Percentiles rank a stretch among this genome's conserved stretches.
Evolutionary conservation across 495 filamentous ascomycete species (phyloP).

Genomic region (Penicillium antarcticum): DNA sequence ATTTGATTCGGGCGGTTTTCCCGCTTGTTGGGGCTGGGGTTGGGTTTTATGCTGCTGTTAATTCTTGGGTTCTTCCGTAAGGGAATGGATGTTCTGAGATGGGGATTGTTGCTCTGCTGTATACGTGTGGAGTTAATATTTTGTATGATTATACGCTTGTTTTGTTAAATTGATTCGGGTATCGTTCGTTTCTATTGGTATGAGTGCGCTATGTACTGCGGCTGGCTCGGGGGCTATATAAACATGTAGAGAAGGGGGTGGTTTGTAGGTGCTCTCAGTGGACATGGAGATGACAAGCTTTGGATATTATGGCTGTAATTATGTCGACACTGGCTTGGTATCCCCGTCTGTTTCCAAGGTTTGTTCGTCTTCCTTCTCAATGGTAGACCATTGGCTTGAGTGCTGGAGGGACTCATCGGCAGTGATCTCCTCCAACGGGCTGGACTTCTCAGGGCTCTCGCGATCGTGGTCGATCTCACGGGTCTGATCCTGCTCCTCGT

Average conservation of each 20-base stretch:
- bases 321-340: not conserved
- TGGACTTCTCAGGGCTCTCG: constrained; percentile 12
- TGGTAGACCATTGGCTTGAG: constrained; percentile 36
- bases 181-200: constrained; percentile 3
- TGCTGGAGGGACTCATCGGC: constrained; percentile 34
- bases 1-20: constrained; percentile 15
- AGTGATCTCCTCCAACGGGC: constrained; percentile 27
- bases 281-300: not conserved
- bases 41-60: constrained; percentile 19
- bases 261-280: not conserved
- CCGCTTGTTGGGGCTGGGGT: constrained; percentile 19
- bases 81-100: too few relatives aligned
- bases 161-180: not conserved
- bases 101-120: not conserved
- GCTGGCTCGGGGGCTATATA: not conserved
- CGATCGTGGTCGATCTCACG: constrained; percentile 9
- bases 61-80: not conserved
- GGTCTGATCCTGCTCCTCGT: constrained; percentile 27
- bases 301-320: not conserved
- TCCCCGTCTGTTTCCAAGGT: not conserved
- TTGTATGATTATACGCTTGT: not conserved
- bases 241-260: not conserved
- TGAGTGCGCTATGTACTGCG: not conserved
- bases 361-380: constrained; percentile 22
- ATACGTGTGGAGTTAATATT: not conserved